Base-by-base conservation (phyloP, 2,329 filamentous ascomycete genomes). In the Beauveria brongniartii region DNA sequence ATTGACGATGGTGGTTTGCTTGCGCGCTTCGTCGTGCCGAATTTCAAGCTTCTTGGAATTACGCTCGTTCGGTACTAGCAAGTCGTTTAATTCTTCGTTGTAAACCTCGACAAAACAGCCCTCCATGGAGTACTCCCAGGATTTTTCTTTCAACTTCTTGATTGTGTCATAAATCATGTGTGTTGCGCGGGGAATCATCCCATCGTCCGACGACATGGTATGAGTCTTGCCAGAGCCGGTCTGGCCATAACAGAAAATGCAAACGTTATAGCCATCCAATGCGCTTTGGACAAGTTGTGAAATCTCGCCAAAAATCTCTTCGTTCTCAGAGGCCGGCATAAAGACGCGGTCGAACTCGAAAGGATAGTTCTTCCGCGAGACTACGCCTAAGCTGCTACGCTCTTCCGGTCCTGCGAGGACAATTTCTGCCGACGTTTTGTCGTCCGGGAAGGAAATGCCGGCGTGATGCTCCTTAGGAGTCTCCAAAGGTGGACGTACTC, bases 211-310 rank as follows among this genome's bases (percentile, higher is more conserved):
- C 10, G 90, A 95, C 94, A 99, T 99, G 4, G 94, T 97, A 71
- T 88, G 90, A 0, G 94, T 99, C 80, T 99, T 99, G 14, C 78
- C 78, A 1, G 78, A 80, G 8, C 78, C 77, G 0, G 78, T 99
- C 74, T 99, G 94, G 48, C 94, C 94, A 70, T 99, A 99, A 71
- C 92, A 97, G 76, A 99, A 96, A 64, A 99, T 97, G 74, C 93
- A 97, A 56, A 99, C 94, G 67, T 97, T 99, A 78, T 96, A 99
- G 1, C 94, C 94, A 69, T 99, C 94, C 44, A 99, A 81, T 0
- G 95, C 94, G 67, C 91, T 96, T 74, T 99, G 94, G 1, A 99
- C 92, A 40, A 99, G 83, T 71, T 99, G 94, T 61, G 91, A 95
- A 70, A 97, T 97, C 71, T 99, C 94, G 60, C 90, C 91, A 71